These are phyloP conservation scores for Prunus padus DNA, from an alignment of 306 rosid species.

Conservation along the genomic window DNA sequence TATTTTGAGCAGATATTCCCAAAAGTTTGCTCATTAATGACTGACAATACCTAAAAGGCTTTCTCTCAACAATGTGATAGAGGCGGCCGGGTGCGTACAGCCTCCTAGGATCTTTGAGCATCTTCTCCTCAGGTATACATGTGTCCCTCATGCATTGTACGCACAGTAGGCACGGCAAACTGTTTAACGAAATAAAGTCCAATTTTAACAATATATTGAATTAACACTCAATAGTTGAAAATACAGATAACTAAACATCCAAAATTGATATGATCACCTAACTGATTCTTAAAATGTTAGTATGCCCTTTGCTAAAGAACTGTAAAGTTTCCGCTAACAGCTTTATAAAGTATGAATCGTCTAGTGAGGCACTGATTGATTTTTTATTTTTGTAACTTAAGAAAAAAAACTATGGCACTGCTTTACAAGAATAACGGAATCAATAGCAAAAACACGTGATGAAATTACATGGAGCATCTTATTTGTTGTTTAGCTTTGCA, in stretches of 20 bases:
- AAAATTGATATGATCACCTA: neutral
- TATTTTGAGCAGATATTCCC: neutral
- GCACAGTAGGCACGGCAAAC: conserved; percentile 89
- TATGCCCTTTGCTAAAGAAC: too few species aligned
- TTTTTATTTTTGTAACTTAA: too few species aligned
- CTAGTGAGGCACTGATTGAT: neutral
- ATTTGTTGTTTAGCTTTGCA: neutral
- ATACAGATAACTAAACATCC: neutral
- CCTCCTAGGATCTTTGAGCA: conserved; percentile 93
- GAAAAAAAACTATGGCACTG: too few species aligned
- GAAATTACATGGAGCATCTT: neutral
- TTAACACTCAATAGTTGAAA: neutral
- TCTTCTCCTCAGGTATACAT: conserved; percentile 75
- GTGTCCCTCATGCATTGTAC: conserved; percentile 83
- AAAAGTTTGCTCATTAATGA: conserved; percentile 14
- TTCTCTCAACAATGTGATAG: conserved; percentile 92
- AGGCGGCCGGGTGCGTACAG: conserved; percentile 96
- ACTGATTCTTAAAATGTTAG: neutral
- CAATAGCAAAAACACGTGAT: neutral
- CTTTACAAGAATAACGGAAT: too few species aligned
- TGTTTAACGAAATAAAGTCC: conserved; percentile 34
- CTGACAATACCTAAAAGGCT: conserved; percentile 66
- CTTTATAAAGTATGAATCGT: neutral
- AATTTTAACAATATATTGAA: conserved; percentile 9
- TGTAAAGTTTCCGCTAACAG: neutral